Conservation (phyloP, 352 stramenopile genomes). For the Phytopythium helicoides region DNA sequence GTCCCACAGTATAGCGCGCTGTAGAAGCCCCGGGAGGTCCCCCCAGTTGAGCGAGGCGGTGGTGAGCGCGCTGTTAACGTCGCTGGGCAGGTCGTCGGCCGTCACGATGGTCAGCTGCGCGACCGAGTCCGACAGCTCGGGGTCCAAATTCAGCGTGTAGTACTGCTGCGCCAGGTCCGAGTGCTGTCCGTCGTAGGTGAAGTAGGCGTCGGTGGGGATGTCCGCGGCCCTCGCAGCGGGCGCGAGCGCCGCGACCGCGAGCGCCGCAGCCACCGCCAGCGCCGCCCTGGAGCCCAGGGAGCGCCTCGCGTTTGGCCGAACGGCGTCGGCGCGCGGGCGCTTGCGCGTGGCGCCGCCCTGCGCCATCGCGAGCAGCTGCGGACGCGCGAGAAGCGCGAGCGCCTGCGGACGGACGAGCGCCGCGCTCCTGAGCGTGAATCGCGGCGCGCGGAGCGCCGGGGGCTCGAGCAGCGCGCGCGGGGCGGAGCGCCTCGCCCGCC, state of each 20-base stretch:
- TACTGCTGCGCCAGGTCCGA: slow-evolving; percentile 74
- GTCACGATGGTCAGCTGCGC: slow-evolving; percentile 25
- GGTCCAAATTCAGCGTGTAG: slow-evolving; percentile 40
- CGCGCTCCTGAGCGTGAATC: no score
- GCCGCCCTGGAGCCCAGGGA: slow-evolving; percentile 1
- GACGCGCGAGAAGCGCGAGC: no score
- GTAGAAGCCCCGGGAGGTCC: slow-evolving; percentile 50
- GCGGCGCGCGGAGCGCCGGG: no score
- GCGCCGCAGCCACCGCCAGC: no score
- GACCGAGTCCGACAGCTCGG: slow-evolving; percentile 19
- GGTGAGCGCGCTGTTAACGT: slow-evolving; percentile 27
- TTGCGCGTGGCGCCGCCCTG: neutral
- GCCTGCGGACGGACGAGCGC: no score
- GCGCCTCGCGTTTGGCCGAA: neutral
- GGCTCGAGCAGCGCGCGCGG: no score
- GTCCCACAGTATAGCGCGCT: slow-evolving; percentile 71
- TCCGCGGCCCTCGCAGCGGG: slow-evolving; percentile 7
- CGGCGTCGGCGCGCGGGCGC: neutral
- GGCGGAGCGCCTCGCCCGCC: no score
- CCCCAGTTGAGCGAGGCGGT: slow-evolving; percentile 37
- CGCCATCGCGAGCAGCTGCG: no score
- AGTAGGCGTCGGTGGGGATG: slow-evolving; percentile 43
- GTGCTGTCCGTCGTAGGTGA: slow-evolving; percentile 50
- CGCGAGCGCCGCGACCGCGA: slow-evolving; percentile 7
- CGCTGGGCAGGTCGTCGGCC: slow-evolving; percentile 18